A percentile compares a stretch with the other conserved stretches of the same genome.
Evolutionary conservation across 805 yeast species (phyloP).

Genomic region (Starmerella vaccinii): DNA sequence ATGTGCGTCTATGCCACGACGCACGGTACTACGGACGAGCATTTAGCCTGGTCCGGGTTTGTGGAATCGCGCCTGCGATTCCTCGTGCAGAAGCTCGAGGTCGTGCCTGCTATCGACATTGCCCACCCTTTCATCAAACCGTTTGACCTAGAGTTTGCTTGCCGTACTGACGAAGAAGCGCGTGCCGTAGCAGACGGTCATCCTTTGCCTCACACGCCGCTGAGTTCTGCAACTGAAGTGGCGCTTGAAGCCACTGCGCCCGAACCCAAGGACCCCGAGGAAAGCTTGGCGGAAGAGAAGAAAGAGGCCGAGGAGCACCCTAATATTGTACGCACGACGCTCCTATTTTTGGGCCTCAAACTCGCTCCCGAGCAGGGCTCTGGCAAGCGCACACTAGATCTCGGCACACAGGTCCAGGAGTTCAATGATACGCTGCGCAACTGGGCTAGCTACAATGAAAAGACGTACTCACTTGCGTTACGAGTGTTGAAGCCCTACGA

Average conservation of each 20-base stretch:
- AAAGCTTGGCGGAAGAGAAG: background rate
- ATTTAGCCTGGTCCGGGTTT: slow-evolving; percentile 82
- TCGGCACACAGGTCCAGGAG: slow-evolving; percentile 82
- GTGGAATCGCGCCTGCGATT: slow-evolving; percentile 80
- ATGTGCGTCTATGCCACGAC: slow-evolving; percentile 73
- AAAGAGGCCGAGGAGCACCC: slow-evolving; percentile 3
- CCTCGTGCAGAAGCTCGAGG: slow-evolving; percentile 74
- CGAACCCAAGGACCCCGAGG: slow-evolving; percentile 20
- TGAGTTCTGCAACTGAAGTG: slow-evolving; percentile 28
- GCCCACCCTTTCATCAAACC: slow-evolving; percentile 89
- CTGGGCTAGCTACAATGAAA: slow-evolving; percentile 58
- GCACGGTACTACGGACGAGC: slow-evolving; percentile 64
- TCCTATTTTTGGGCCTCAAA: slow-evolving; percentile 70
- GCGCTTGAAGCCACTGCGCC: slow-evolving; percentile 27
- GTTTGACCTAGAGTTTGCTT: slow-evolving; percentile 46
- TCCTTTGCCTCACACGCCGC: slow-evolving; percentile 43
- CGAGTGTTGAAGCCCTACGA: slow-evolving; percentile 64
- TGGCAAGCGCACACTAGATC: slow-evolving; percentile 42
- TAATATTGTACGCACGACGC: slow-evolving; percentile 39
- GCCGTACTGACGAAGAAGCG: slow-evolving; percentile 45
- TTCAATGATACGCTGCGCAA: slow-evolving; percentile 70
- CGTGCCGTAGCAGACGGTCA: slow-evolving; percentile 43
- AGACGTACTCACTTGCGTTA: slow-evolving; percentile 49
- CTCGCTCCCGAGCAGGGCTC: slow-evolving; percentile 36
- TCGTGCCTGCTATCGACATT: slow-evolving; percentile 57